Evolutionary conservation across 176 grass and related monocot genomes (phyloP).

Genomic region (Bolboschoenus planiculmis): DNA sequence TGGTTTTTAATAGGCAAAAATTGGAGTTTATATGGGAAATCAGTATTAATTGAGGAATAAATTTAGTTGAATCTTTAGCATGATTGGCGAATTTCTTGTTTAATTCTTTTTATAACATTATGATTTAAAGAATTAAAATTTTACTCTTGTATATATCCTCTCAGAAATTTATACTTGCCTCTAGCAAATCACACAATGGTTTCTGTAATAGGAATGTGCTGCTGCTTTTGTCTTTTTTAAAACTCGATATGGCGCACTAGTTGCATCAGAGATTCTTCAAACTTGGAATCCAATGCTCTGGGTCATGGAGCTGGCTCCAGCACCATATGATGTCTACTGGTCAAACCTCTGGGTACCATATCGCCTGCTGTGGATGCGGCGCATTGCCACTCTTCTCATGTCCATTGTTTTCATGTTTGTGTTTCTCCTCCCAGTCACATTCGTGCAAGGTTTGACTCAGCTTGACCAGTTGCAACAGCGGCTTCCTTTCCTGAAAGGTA

Average conservation of each 20-base stretch:
- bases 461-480: slow-evolving; percentile 64
- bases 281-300: slow-evolving; percentile 90
- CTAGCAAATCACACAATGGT: neutral
- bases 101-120: neutral
- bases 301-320: slow-evolving; percentile 70
- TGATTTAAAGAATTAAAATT: neutral
- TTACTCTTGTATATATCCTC: neutral
- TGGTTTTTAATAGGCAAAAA: neutral
- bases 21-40: neutral
- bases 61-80: neutral
- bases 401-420: slow-evolving; percentile 75
- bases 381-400: slow-evolving; percentile 57
- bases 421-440: slow-evolving; percentile 73
- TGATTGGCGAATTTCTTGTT: neutral
- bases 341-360: slow-evolving; percentile 97
- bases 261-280: slow-evolving; percentile 71
- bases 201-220: slow-evolving; percentile 56
- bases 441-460: slow-evolving; percentile 91
- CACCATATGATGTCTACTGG: slow-evolving; percentile 82
- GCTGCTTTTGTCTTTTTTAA: slow-evolving; percentile 93
- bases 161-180: neutral
- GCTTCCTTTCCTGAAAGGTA: slow-evolving; percentile 63
- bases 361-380: slow-evolving; percentile 70
- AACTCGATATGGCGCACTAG: slow-evolving; percentile 74
- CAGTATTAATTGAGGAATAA: neutral